phyloP scores from a whole-genome alignment of 257 asterid genomes.

The Nicotiana tabacum region DNA sequence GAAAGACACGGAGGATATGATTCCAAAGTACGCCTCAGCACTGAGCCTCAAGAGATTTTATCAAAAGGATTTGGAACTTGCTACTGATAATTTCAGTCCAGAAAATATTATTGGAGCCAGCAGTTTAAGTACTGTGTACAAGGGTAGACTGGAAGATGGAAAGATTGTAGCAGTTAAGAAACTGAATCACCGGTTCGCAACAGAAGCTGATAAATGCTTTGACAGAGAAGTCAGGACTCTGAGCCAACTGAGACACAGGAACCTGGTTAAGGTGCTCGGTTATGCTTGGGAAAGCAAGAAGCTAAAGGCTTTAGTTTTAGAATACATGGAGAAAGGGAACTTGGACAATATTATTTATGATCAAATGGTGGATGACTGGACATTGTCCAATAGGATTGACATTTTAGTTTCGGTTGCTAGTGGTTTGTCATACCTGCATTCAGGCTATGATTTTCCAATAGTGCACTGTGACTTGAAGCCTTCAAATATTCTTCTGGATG shows the following conservation, averaged over 20 bases:
- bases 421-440: conserved; percentile 64
- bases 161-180: conserved; percentile 54
- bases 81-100: conserved; percentile 50
- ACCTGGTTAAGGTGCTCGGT: conserved; percentile 68
- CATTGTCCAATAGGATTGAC: conserved; percentile 42
- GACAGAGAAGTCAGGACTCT: conserved; percentile 61
- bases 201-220: conserved; percentile 60
- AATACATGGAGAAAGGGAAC: conserved; percentile 81
- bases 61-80: conserved; percentile 38
- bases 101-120: conserved; percentile 70
- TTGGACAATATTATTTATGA: conserved; percentile 54
- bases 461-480: conserved; percentile 93
- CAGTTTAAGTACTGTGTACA: conserved; percentile 69
- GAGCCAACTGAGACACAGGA: conserved; percentile 59
- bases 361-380: conserved; percentile 22
- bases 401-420: conserved; percentile 50
- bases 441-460: conserved; percentile 66
- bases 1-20: conserved; percentile 11
- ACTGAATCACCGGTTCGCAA: conserved; percentile 50
- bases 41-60: conserved; percentile 47
- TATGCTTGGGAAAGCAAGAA: conserved; percentile 78
- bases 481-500: conserved; percentile 68
- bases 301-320: conserved; percentile 59
- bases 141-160: conserved; percentile 47
- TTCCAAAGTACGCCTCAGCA: conserved; percentile 23